Evolutionary conservation across 106 monocot species (phyloP), one percentile per base, ranked within the genome.

Genomic region (Amphibolis antarctica): DNA sequence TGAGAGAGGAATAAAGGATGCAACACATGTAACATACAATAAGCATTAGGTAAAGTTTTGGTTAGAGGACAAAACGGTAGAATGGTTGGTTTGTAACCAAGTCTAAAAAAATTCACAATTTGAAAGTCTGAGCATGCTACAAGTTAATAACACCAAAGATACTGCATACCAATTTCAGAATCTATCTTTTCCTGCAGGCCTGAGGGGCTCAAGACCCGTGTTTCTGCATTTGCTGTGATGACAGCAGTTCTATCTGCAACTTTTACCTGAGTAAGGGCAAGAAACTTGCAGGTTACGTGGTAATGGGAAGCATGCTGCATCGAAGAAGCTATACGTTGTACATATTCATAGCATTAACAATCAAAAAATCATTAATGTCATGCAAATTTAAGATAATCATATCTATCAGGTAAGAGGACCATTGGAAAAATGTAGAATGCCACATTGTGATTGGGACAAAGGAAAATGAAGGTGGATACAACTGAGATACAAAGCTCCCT

Each of bases 161-260:
- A 4, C 1, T 4, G 14, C 12, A 48, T 69, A 93, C 93, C 83
- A 10, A 63, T 77, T 62, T 85, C 92, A 23, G 48, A 55, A 65
- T 93, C 72, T 59, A 93, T 88, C 43, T 77, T 44, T 24, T 82
- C 80, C 72, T 93, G 88, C 30, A 93, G 56, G 29, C 85, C 84
- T 22, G 53, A 66, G 54, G 92, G 92, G 45, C 77, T 60, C 62
- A 80, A 58, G 30, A 93, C 88, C 59, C 66, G 66, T 30, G 82
- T 88, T 77, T 93, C 92, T 69, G 85, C 82, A 76, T 88, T 73
- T 65, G 76, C 67, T 42, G 82, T 92, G 52, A 73, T 25, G 61
- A 92, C 74, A 55, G 79, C 84, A 70, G 28, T 86, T 67, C 86
- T 79, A 71, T 92, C 92, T 12, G 62, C 71, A 75, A 92, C 86